A percentile compares a stretch with the other conserved stretches of the same genome.
phyloP scores from a whole-genome alignment of 805 yeast genomes.

The Yarrowia yakushimensis region DNA sequence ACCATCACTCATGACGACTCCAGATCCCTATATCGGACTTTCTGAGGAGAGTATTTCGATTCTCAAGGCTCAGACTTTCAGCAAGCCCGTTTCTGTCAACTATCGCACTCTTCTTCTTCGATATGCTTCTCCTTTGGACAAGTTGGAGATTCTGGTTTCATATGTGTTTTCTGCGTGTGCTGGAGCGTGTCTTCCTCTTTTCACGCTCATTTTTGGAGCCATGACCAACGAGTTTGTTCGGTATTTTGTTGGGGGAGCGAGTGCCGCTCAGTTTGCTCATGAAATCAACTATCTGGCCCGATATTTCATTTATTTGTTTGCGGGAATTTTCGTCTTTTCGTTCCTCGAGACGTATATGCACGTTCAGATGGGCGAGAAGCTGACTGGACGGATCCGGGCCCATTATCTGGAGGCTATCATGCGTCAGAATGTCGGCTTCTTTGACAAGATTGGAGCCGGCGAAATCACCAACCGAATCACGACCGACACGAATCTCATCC shows the following conservation, averaged over 20 bases:
- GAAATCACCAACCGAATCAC: constrained; percentile 44
- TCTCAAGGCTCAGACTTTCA: constrained; percentile 5
- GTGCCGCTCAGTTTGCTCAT: constrained; percentile 36
- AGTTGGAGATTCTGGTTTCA: neutral
- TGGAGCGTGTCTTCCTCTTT: constrained; percentile 37
- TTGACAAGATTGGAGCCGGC: constrained; percentile 44
- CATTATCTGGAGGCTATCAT: constrained; percentile 39
- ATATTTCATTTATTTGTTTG: constrained; percentile 42
- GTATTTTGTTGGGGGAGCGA: constrained; percentile 34
- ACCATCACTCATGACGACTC: neutral
- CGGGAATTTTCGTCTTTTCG: constrained; percentile 38
- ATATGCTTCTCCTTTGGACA: neutral
- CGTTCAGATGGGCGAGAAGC: constrained; percentile 42
- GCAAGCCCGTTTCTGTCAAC: constrained; percentile 5
- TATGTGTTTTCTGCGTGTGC: constrained; percentile 13
- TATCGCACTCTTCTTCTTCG: neutral
- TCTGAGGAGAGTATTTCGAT: neutral
- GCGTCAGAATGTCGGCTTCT: constrained; percentile 44
- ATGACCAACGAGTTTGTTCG: constrained; percentile 40
- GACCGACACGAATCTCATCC: constrained; percentile 41
- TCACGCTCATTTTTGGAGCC: constrained; percentile 42
- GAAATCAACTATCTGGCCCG: constrained; percentile 39
- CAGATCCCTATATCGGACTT: constrained; percentile 13
- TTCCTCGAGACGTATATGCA: constrained; percentile 39
- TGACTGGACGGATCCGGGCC: constrained; percentile 42